These are phyloP conservation scores for Hyphodiscus sp. DNA, from an alignment of 2,329 filamentous ascomycete genomes.

Conservation along the genomic window DNA sequence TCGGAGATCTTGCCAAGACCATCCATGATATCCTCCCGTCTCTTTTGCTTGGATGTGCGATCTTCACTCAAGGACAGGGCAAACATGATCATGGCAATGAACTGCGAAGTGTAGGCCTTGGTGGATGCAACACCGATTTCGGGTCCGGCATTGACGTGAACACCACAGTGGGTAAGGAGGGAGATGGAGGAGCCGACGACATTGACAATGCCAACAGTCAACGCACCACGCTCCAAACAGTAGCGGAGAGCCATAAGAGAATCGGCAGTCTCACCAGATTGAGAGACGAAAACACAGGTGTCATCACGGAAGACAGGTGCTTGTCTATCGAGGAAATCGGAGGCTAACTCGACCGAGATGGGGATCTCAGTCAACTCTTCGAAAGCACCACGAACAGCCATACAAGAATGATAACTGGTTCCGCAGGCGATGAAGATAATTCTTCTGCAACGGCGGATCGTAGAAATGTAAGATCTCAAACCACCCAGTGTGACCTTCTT, in stretches of 20 bases:
- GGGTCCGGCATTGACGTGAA: constrained; percentile 97
- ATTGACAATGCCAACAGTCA: constrained; percentile 98
- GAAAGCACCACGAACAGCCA: constrained; percentile 96
- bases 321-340: constrained; percentile 94
- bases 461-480: constrained; percentile 90
- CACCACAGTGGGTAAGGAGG: constrained; percentile 97
- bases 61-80: constrained; percentile 94
- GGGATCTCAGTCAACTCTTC: constrained; percentile 98
- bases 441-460: constrained; percentile 91
- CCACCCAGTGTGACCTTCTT: constrained; percentile 95
- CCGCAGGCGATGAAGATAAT: constrained; percentile 99
- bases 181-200: constrained; percentile 98
- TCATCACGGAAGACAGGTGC: constrained; percentile 99
- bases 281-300: constrained; percentile 97
- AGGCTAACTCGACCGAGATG: constrained; percentile 93
- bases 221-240: constrained; percentile 92
- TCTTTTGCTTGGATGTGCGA: constrained; percentile 85
- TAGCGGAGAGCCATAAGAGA: constrained; percentile 95
- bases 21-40: constrained; percentile 93
- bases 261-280: constrained; percentile 97
- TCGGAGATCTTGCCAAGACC: constrained; percentile 80
- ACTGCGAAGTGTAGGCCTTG: constrained; percentile 99
- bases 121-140: constrained; percentile 99
- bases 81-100: constrained; percentile 99
- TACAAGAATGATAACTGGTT: constrained; percentile 98